A percentile compares a stretch with the other conserved stretches of the same genome.
Conservation (phyloP, 169 alveolate species). For the Plasmodium vivax region DNA sequence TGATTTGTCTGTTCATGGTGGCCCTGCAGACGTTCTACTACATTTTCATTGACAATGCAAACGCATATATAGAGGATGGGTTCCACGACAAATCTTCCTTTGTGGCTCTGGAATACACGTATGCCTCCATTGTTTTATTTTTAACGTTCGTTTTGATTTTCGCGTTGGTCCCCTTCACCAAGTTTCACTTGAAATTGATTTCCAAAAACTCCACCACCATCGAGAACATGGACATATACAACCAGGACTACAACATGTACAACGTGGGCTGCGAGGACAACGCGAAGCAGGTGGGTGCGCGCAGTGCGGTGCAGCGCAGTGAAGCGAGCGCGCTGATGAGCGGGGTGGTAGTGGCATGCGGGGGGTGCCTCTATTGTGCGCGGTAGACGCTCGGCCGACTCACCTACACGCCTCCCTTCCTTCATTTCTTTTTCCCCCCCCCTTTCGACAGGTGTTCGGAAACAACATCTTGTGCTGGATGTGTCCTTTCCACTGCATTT, state of each 20-base stretch:
- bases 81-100: conserved; percentile 55
- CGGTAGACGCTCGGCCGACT: background rate
- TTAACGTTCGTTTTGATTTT: conserved; percentile 80
- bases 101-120: conserved; percentile 53
- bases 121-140: conserved; percentile 76
- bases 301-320: background rate
- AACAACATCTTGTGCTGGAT: conserved; percentile 91
- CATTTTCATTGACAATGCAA: conserved; percentile 64
- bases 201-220: conserved; percentile 89
- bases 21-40: conserved; percentile 55
- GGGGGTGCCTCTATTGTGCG: background rate
- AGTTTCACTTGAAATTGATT: conserved; percentile 85
- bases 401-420: background rate
- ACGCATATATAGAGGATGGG: conserved; percentile 49
- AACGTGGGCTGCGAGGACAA: conserved; percentile 90
- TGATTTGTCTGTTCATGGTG: conserved; percentile 75
- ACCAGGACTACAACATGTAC: conserved; percentile 85
- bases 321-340: no score
- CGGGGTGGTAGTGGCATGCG: background rate
- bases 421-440: background rate
- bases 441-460: conserved; percentile 88
- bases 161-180: conserved; percentile 89
- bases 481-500: conserved; percentile 88
- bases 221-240: conserved; percentile 87
- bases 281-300: conserved; percentile 59